Base-by-base conservation (phyloP, 257 asterid genomes). In the Rubia yunnanensis region DNA sequence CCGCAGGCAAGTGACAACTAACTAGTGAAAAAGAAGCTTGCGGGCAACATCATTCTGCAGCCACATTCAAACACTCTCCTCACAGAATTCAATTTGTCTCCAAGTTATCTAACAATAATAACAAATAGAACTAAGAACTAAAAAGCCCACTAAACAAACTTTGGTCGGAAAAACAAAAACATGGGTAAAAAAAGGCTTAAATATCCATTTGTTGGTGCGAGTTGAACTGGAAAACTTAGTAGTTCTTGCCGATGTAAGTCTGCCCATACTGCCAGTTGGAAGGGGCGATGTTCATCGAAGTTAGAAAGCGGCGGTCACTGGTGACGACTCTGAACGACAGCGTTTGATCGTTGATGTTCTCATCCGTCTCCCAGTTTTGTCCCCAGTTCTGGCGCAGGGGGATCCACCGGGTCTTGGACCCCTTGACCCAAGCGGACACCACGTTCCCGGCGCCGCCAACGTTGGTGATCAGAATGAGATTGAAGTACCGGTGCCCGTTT, bases 381-480 rank as follows among this genome's bases (percentile, higher is more conserved):
- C 96, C 96, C 96, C 96, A 89, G 3, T 89, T 89, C 7, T 89
- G 80, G 65, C 89, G 81, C 88, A 89, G 65, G 8, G 78, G 13
- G 69, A 89, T 83, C 96, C 96, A 87, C 0, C 74, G 77, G 0
- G 88, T 85, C 3, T 41, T 73, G 5, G 95, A 66, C 0, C 95
- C 96, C 68, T 89, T 89, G 4, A 87, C 77, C 84, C 85, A 81
- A 9, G 76, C 95, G 14, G 76, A 70, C 22, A 60, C 59, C 18
- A 89, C 67, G 23, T 87, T 87, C 0, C 96, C 96, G 1, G 95
- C 89, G 0, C 95, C 95, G 2, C 89, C 96, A 0, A 87, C 95
- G 77, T 89, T 89, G 41, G 84, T 77, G 64, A 89, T 71, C 73
- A 76, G 35, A 7, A 89, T 71, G 78, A 89, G 56, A 76, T 85